These are phyloP conservation scores for Torrubiella hemipterigena DNA, from an alignment of 2,329 filamentous ascomycete genomes.

Conservation along the genomic window DNA sequence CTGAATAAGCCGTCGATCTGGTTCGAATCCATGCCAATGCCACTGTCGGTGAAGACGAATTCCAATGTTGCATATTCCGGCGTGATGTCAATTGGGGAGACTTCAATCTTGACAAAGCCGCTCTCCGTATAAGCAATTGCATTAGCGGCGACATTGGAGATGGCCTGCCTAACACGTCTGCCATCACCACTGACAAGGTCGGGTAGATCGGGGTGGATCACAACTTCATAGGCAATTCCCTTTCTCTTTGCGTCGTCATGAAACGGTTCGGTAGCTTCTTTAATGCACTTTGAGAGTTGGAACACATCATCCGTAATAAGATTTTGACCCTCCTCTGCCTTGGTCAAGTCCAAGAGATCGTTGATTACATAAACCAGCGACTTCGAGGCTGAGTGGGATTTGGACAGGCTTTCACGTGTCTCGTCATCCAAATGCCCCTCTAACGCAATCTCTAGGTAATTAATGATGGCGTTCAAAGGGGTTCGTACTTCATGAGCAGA, in stretches of 20 bases:
- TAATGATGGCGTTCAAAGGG: slow-evolving; percentile 86
- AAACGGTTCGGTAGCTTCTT: slow-evolving; percentile 69
- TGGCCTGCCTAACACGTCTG: slow-evolving; percentile 66
- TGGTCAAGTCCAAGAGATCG: slow-evolving; percentile 77
- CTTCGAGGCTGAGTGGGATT: slow-evolving; percentile 83
- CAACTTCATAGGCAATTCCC: slow-evolving; percentile 56
- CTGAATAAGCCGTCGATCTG: slow-evolving; percentile 45
- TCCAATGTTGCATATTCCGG: slow-evolving; percentile 54
- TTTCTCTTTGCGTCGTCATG: slow-evolving; percentile 65
- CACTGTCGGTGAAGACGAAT: slow-evolving; percentile 65
- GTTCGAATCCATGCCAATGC: slow-evolving; percentile 55
- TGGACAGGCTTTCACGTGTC: slow-evolving; percentile 71
- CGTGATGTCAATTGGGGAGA: slow-evolving; percentile 45
- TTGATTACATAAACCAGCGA: slow-evolving; percentile 92
- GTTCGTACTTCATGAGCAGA: slow-evolving; percentile 88
- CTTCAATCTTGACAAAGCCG: slow-evolving; percentile 60
- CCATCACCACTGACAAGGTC: slow-evolving; percentile 65
- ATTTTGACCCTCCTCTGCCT: slow-evolving; percentile 70
- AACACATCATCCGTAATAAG: slow-evolving; percentile 74
- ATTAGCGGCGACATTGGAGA: slow-evolving; percentile 76
- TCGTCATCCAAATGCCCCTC: slow-evolving; percentile 71
- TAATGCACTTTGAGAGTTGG: slow-evolving; percentile 56
- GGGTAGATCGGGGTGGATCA: slow-evolving; percentile 58
- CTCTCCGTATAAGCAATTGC: slow-evolving; percentile 64
- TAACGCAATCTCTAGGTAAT: slow-evolving; percentile 82